A percentile compares a stretch with the other conserved stretches of the same genome.
Conservation (phyloP, 352 stramenopile genomes). For the Plasmopara halstedii region DNA sequence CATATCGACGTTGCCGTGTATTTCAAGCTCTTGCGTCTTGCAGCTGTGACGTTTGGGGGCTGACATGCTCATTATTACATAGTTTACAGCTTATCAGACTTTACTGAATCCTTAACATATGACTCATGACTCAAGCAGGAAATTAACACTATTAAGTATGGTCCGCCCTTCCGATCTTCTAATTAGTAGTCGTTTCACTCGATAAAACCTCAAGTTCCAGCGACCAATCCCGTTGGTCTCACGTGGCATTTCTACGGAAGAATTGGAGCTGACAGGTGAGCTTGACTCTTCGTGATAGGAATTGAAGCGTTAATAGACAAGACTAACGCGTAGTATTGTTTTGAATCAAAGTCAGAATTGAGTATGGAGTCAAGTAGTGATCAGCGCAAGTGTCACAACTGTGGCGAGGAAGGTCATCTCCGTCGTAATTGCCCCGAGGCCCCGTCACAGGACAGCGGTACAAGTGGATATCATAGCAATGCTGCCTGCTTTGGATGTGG, state of each 20-base stretch:
- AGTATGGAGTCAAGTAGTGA: conserved; percentile 36
- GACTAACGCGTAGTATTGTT: conserved; percentile 11
- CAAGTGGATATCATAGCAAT: conserved; percentile 25
- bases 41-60: too few relatives aligned
- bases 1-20: too few relatives aligned
- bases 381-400: conserved; percentile 77
- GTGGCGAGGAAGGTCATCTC: conserved; percentile 62
- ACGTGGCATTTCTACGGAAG: conserved; percentile 40
- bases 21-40: too few relatives aligned
- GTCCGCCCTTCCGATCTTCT: too few relatives aligned
- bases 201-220: conserved; percentile 25
- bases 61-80: too few relatives aligned
- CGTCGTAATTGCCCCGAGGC: conserved; percentile 69
- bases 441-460: conserved; percentile 32
- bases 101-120: too few relatives aligned
- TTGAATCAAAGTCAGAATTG: conserved; percentile 9
- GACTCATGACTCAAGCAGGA: too few relatives aligned
- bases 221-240: conserved; percentile 24
- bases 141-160: too few relatives aligned
- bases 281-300: neutral
- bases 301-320: neutral
- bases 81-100: too few relatives aligned
- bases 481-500: conserved; percentile 68
- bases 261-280: conserved; percentile 28
- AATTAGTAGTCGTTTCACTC: conserved; percentile 9